phyloP scores from a whole-genome alignment of 148 eudicot species.

The Selenicereus undatus region DNA sequence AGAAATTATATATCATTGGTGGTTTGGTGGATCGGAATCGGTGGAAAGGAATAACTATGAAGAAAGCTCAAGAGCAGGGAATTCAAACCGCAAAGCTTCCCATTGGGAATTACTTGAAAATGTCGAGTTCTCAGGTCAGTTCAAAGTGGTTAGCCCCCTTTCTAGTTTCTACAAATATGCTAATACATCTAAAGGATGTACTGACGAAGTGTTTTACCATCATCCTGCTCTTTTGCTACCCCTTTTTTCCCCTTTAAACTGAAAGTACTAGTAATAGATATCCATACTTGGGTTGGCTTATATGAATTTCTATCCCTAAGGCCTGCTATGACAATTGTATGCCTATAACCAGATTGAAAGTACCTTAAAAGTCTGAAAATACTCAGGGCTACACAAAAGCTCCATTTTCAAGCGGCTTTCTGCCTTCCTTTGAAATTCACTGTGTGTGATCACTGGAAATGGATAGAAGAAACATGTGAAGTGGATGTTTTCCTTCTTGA shows the following conservation, averaged over 20 bases:
- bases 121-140: conserved; percentile 89
- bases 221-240: background rate
- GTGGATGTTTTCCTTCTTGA: background rate
- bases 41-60: conserved; percentile 91
- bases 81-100: conserved; percentile 90
- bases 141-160: background rate
- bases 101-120: conserved; percentile 75
- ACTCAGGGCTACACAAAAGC: background rate
- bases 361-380: background rate
- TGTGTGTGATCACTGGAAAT: background rate
- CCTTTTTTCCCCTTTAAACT: background rate
- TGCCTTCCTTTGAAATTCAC: background rate
- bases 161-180: background rate
- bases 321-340: background rate
- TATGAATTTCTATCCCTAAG: background rate
- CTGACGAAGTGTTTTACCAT: background rate
- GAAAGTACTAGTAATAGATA: background rate
- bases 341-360: background rate
- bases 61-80: conserved; percentile 87
- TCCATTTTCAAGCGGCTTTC: background rate
- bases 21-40: conserved; percentile 94
- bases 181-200: no score
- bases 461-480: background rate
- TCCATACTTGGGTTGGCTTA: background rate
- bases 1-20: conserved; percentile 75